phyloP scores from a whole-genome alignment of 176 grass and related monocot genomes.

The Secale cereale region DNA sequence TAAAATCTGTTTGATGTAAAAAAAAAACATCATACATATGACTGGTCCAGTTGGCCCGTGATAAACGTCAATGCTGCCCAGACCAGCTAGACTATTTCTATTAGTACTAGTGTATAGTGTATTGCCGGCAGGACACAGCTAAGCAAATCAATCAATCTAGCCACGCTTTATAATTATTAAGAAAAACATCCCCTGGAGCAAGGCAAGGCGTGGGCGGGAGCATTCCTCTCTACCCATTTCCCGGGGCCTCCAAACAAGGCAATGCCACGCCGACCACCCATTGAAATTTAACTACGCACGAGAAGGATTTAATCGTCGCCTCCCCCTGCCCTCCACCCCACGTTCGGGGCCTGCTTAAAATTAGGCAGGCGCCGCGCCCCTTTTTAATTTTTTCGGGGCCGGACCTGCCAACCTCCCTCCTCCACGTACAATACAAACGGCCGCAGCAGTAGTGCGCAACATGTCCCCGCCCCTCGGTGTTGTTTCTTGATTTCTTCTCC shows the following conservation, averaged over 20 bases:
- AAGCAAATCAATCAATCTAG: not conserved
- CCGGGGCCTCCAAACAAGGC: slow-evolving; percentile 36
- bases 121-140: not conserved
- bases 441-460: slow-evolving; percentile 28
- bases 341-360: slow-evolving; percentile 47
- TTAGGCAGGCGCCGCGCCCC: slow-evolving; percentile 10
- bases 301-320: not conserved
- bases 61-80: too few relatives aligned
- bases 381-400: slow-evolving; percentile 41
- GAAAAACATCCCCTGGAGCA: not conserved
- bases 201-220: slow-evolving; percentile 35
- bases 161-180: too few relatives aligned
- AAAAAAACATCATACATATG: too few relatives aligned
- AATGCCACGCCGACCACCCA: not conserved
- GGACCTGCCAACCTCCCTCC: not conserved
- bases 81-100: too few relatives aligned
- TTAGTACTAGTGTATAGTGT: too few relatives aligned
- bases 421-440: slow-evolving; percentile 5
- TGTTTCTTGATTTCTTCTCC: not conserved
- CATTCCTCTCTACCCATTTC: slow-evolving; percentile 31
- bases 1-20: too few relatives aligned
- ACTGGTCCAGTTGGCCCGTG: too few relatives aligned
- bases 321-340: slow-evolving; percentile 31
- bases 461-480: not conserved
- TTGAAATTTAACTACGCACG: not conserved